Percentiles rank a stretch among this genome's conserved stretches.
Evolutionary conservation across 441 rosid genomes (phyloP).

Genomic region (Dalechampia spathulata): DNA sequence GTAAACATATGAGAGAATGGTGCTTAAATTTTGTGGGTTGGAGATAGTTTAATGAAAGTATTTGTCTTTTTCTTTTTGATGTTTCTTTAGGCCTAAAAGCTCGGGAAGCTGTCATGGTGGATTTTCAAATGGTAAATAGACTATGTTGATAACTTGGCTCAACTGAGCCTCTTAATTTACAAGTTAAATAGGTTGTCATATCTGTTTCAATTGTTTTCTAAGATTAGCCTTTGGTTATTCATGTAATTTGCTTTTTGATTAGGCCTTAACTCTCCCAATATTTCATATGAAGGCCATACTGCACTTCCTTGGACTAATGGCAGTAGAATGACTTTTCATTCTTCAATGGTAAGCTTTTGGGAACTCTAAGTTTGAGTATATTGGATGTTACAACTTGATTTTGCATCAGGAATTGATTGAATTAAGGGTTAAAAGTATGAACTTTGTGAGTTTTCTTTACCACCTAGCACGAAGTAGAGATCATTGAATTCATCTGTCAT

Average conservation of each 20-base stretch:
- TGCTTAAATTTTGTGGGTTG: neutral
- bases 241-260: conserved; percentile 40
- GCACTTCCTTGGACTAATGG: conserved; percentile 33
- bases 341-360: conserved; percentile 31
- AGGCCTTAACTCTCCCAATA: conserved; percentile 21
- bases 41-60: conserved; percentile 1
- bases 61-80: neutral
- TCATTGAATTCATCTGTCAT: too few species aligned
- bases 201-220: too few species aligned
- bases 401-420: too few species aligned
- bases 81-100: conserved; percentile 40
- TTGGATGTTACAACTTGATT: too few species aligned
- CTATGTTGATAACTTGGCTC: neutral
- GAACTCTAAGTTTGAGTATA: too few species aligned
- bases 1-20: too few species aligned
- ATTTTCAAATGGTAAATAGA: conserved; percentile 39
- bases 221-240: too few species aligned
- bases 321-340: conserved; percentile 28
- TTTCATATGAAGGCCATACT: conserved; percentile 27
- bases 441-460: too few species aligned
- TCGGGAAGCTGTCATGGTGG: conserved; percentile 37
- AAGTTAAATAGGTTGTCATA: too few species aligned
- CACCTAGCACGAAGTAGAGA: too few species aligned
- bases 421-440: too few species aligned
- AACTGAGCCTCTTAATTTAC: too few species aligned